Evolutionary conservation across 495 filamentous ascomycete species (phyloP).

Genomic region (Staphylotrichum longicolle): DNA sequence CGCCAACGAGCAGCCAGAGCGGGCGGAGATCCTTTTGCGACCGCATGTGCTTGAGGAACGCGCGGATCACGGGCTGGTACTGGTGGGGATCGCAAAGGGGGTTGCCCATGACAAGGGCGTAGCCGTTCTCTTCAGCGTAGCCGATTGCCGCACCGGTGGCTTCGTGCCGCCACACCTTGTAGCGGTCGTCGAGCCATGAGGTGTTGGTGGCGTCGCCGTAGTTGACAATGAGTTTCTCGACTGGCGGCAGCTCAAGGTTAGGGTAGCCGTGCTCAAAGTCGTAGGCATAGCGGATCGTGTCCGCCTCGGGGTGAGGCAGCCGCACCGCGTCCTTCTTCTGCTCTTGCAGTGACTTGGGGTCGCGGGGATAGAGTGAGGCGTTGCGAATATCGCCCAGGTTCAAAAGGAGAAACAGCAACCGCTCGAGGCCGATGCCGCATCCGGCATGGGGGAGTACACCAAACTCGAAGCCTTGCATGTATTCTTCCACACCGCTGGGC

Average conservation of each 20-base stretch:
- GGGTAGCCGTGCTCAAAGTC: constrained; percentile 39
- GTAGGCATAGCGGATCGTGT: constrained; percentile 60
- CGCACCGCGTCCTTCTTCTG: constrained; percentile 45
- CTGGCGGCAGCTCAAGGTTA: constrained; percentile 58
- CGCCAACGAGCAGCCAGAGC: constrained; percentile 74
- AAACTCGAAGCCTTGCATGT: constrained; percentile 83
- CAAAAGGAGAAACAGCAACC: constrained; percentile 78
- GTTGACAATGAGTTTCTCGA: constrained; percentile 82
- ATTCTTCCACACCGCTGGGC: constrained; percentile 75
- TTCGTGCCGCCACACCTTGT: constrained; percentile 75
- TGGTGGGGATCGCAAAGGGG: constrained; percentile 74
- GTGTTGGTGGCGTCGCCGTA: constrained; percentile 89
- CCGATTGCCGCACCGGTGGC: constrained; percentile 75
- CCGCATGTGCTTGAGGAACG: constrained; percentile 70
- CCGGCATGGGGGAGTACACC: constrained; percentile 88
- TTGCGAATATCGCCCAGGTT: constrained; percentile 85
- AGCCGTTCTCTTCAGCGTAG: constrained; percentile 69
- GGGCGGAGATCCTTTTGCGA: constrained; percentile 69
- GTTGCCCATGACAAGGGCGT: constrained; percentile 76
- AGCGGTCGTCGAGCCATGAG: constrained; percentile 80
- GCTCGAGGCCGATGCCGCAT: constrained; percentile 86
- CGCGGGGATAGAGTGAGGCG: constrained; percentile 78
- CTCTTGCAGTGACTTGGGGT: constrained; percentile 74
- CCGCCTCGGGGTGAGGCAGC: constrained; percentile 75
- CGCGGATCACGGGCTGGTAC: constrained; percentile 64